Evolutionary conservation across 164 flowering plant species (phyloP), one percentile per base, ranked within the genome.

Genomic region (Annona squamosa): DNA sequence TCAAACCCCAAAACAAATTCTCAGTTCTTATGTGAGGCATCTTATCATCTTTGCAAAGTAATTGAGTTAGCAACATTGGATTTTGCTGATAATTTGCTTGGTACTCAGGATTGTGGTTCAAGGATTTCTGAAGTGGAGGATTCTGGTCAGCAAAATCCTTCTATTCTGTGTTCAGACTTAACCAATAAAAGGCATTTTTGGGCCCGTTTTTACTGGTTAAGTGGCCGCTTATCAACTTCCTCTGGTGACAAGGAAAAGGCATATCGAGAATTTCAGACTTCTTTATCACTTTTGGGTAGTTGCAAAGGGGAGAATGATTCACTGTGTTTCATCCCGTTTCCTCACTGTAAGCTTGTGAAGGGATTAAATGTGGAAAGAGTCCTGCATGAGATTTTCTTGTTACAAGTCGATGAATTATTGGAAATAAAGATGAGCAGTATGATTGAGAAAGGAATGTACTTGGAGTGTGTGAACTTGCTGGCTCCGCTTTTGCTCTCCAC

Each of bases 11-110:
- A 77, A 37, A 74, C 89, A 9, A 76, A 76, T 56, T 68, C 86
- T 47, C 86, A 85, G n/a, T 84, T 80, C 79, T 81, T 90, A 79
- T 75, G 78, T 26, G 92, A 89, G 71, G 85, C 86, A 74, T 86
- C 94, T 18, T 91, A 87, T 82, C 94, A 88, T 82, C 90, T 95
- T 73, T 93, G 94, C 81, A 93, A 91, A 79, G 83, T 95, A 75
- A 85, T 91, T 73, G 99, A 90, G 77, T 81, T 86, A 19, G 90
- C 91, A 47, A 88, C 97, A 79, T 77, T 87, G 76, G 89, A 85
- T 63, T 79, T 74, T 79, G 81, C 92, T 44, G 74, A 76, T 44
- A 46, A 78, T 59, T 72, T 67, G 67, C 81, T 68, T 66, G 77
- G 73, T 71, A 63, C 61, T 63, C 46, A 18, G 65, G 69, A 62